Percentiles rank a stretch among this genome's conserved stretches.
Conservation (phyloP, 2,329 filamentous ascomycete species). For the Ophiostoma ulmi region DNA sequence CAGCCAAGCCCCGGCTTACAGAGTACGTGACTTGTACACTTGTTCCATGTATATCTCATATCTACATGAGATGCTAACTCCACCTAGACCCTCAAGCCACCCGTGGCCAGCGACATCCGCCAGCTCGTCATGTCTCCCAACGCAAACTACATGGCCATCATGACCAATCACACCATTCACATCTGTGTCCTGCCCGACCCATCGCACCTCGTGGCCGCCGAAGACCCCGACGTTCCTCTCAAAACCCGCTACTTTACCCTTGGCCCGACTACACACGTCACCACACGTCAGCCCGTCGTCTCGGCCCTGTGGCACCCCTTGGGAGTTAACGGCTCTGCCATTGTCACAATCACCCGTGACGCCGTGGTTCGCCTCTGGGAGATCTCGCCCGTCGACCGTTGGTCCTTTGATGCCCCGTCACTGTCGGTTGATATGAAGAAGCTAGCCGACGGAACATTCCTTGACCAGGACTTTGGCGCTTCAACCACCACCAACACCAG, state of each 20-base stretch:
- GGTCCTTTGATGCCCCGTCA: conserved; percentile 78
- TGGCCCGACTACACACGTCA: conserved; percentile 87
- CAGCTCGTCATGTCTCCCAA: conserved; percentile 82
- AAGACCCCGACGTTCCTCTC: conserved; percentile 58
- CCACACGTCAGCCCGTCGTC: conserved; percentile 73
- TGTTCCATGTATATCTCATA: not conserved
- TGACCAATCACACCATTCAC: conserved; percentile 83
- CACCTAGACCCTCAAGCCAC: conserved; percentile 64
- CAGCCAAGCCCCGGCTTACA: conserved; percentile 38
- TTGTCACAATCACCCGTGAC: conserved; percentile 85
- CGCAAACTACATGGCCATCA: conserved; percentile 73
- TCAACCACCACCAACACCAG: conserved; percentile 70
- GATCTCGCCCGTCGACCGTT: conserved; percentile 73
- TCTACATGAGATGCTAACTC: not conserved
- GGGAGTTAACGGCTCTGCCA: conserved; percentile 70
- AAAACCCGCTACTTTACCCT: conserved; percentile 83
- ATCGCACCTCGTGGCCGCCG: conserved; percentile 65
- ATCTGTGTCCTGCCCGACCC: conserved; percentile 80
- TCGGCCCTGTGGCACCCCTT: conserved; percentile 90
- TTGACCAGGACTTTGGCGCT: conserved; percentile 78
- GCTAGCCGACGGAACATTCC: conserved; percentile 73
- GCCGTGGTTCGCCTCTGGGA: conserved; percentile 90
- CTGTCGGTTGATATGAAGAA: conserved; percentile 85
- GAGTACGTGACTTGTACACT: conserved; percentile 36
- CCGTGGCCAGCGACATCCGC: conserved; percentile 74